Evolutionary conservation across 495 filamentous ascomycete species (phyloP).

Genomic region (Acidiella bohemica): DNA sequence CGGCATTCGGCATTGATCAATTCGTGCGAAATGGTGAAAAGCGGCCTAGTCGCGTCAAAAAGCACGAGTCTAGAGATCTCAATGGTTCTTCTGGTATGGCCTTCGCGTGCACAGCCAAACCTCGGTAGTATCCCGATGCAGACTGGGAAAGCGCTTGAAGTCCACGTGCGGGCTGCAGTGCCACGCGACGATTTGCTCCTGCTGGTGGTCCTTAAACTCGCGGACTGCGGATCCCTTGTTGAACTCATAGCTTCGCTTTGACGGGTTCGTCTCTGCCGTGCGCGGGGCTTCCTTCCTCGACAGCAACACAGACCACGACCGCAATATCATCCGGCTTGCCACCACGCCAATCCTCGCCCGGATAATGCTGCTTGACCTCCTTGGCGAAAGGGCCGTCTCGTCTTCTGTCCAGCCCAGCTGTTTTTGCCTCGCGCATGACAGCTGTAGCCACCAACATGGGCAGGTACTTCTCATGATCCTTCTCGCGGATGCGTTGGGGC

Average conservation of each 20-base stretch:
- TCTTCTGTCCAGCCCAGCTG: slow-evolving; percentile 61
- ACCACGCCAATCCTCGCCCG: slow-evolving; percentile 67
- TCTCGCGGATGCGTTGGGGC: slow-evolving; percentile 16
- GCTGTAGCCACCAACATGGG: slow-evolving; percentile 50
- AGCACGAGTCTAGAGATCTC: too few relatives aligned
- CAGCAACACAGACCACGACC: slow-evolving; percentile 55
- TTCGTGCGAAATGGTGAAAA: too few relatives aligned
- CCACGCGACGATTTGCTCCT: too few relatives aligned
- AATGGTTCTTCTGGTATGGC: too few relatives aligned
- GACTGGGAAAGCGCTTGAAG: too few relatives aligned
- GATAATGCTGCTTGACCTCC: slow-evolving; percentile 76
- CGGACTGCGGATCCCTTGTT: too few relatives aligned
- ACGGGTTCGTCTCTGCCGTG: slow-evolving; percentile 3
- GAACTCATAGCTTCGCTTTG: slow-evolving; percentile 19
- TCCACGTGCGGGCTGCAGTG: too few relatives aligned
- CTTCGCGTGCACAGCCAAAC: too few relatives aligned
- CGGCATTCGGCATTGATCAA: too few relatives aligned
- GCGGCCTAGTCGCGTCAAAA: too few relatives aligned
- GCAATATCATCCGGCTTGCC: slow-evolving; percentile 91
- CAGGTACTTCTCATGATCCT: slow-evolving; percentile 9
- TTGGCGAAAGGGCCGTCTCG: slow-evolving; percentile 87
- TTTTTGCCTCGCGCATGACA: slow-evolving; percentile 67
- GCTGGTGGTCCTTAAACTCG: too few relatives aligned
- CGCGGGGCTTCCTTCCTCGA: slow-evolving; percentile 10
- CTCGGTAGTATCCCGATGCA: too few relatives aligned